Conservation (phyloP, 2,329 filamentous ascomycete species). For the Trichoderma gracile region DNA sequence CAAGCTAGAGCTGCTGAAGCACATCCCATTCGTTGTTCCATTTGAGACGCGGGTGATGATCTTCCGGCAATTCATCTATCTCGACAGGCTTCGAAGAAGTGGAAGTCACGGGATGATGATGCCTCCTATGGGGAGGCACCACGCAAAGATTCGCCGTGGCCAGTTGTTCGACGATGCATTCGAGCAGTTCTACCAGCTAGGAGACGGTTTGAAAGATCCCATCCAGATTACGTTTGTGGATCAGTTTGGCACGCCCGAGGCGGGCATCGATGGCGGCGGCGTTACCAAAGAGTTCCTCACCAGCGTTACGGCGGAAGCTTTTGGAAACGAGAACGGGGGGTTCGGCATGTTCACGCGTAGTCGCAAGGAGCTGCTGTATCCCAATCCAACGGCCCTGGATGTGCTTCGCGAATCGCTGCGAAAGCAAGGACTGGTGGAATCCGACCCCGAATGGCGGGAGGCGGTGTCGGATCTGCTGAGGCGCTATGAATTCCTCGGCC, state of each 20-base stretch:
- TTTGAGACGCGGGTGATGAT: constrained; percentile 90
- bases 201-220: constrained; percentile 84
- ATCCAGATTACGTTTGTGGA: constrained; percentile 98
- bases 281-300: constrained; percentile 97
- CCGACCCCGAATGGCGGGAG: constrained; percentile 57
- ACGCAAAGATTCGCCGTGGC: constrained; percentile 76
- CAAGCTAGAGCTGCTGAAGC: constrained; percentile 84
- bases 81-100: constrained; percentile 55
- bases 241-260: constrained; percentile 80
- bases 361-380: constrained; percentile 82
- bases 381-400: constrained; percentile 78
- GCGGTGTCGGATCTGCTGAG: constrained; percentile 63
- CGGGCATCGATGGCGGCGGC: constrained; percentile 93
- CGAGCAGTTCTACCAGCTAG: constrained; percentile 76
- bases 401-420: constrained; percentile 62
- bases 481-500: constrained; percentile 87
- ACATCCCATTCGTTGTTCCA: constrained; percentile 96
- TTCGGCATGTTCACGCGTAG: constrained; percentile 75
- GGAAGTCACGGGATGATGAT: constrained; percentile 27
- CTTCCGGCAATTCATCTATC: constrained; percentile 85
- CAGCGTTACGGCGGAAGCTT: constrained; percentile 82
- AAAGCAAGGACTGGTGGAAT: constrained; percentile 52
- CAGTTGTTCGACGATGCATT: constrained; percentile 85
- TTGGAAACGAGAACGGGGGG: constrained; percentile 54
- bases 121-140: constrained; percentile 58